Conservation (phyloP, 257 asterid species). For the Solanum ahanhuiri region DNA sequence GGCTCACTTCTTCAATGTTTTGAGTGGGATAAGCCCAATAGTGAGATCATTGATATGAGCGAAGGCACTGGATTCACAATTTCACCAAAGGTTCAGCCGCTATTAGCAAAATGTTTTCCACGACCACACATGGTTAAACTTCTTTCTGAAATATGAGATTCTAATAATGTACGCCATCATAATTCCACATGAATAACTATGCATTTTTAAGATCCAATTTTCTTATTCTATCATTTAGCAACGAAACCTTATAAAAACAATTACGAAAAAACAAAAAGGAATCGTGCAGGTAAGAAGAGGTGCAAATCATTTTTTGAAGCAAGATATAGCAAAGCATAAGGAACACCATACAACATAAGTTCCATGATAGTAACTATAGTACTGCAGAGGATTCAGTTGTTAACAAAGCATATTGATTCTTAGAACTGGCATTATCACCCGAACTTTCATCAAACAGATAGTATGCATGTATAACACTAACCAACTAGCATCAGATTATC, state of each 20-base stretch:
- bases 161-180: background rate
- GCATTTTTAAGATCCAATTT: background rate
- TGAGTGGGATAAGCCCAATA: conserved; percentile 38
- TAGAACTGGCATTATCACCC: background rate
- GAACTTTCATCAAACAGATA: background rate
- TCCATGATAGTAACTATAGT: background rate
- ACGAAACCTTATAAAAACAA: background rate
- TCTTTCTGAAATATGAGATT: conserved; percentile 13
- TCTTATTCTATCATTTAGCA: background rate
- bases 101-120: conserved; percentile 40
- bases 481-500: background rate
- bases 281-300: background rate
- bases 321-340: background rate
- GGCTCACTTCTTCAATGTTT: conserved; percentile 60
- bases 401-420: background rate
- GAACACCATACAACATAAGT: background rate
- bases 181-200: background rate
- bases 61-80: conserved; percentile 32
- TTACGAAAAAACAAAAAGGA: background rate
- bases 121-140: conserved; percentile 14
- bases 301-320: background rate
- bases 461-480: background rate
- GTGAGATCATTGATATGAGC: conserved; percentile 31
- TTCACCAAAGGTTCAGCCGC: conserved; percentile 35
- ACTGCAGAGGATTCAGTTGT: background rate